Conservation (phyloP, 306 rosid genomes). For the Cucumis melo region DNA sequence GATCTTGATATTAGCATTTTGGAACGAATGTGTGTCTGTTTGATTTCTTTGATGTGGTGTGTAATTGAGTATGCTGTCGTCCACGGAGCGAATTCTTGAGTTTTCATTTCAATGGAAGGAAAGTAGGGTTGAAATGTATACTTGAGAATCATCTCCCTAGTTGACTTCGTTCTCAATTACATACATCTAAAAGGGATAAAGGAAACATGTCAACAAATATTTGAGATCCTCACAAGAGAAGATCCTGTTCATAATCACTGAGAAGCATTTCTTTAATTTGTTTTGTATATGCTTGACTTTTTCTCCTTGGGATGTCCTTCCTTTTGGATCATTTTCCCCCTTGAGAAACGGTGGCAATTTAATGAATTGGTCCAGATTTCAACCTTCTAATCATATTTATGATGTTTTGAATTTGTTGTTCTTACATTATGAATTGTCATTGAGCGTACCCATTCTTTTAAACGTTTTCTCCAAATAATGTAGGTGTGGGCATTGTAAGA, state of each 20-base stretch:
- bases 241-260: too few relatives aligned
- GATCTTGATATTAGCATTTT: neutral
- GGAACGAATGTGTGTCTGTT: neutral
- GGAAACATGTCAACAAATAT: too few relatives aligned
- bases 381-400: neutral
- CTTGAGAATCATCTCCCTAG: too few relatives aligned
- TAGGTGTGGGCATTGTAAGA: constrained; percentile 99
- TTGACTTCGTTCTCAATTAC: too few relatives aligned
- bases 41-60: neutral
- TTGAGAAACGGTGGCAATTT: neutral
- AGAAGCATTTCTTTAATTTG: too few relatives aligned
- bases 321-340: neutral
- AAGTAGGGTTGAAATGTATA: too few relatives aligned
- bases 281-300: neutral
- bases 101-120: neutral
- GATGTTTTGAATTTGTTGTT: neutral
- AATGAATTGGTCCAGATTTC: neutral
- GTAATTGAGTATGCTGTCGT: neutral
- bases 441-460: neutral
- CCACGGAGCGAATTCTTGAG: neutral
- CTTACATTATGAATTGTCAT: neutral
- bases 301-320: neutral
- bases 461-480: neutral
- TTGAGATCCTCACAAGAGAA: too few relatives aligned
- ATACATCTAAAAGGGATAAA: too few relatives aligned